Percentiles rank a stretch among this genome's conserved stretches.
Conservation (phyloP, 139 green algal species). For the Nannochloris sp. region DNA sequence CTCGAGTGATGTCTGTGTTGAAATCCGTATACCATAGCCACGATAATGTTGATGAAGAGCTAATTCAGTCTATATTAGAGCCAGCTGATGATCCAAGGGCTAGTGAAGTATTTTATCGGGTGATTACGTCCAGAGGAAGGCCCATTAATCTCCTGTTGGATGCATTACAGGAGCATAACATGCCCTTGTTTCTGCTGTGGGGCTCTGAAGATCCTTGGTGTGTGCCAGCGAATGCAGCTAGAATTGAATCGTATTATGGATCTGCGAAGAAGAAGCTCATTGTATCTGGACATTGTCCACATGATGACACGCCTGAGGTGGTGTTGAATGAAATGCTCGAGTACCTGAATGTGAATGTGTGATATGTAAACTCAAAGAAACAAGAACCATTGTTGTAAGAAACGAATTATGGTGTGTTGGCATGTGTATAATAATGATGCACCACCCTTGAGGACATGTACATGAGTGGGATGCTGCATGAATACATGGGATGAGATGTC, state of each 20-base stretch:
- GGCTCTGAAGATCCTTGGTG: conserved; percentile 67
- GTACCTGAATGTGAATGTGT: not conserved
- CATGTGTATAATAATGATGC: no score
- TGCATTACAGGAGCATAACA: conserved; percentile 19
- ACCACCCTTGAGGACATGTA: no score
- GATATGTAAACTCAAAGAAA: no score
- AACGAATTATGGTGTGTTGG: no score
- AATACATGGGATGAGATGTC: no score
- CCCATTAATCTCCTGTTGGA: conserved; percentile 46
- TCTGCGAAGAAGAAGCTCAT: conserved; percentile 40
- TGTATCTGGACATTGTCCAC: conserved; percentile 51
- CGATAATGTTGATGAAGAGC: conserved; percentile 43
- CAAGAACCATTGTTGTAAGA: no score
- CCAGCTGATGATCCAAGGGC: conserved; percentile 56
- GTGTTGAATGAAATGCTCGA: conserved; percentile 23
- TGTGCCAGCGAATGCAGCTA: conserved; percentile 39
- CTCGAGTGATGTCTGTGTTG: conserved; percentile 58
- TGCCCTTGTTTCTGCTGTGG: conserved; percentile 67
- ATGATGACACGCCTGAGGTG: conserved; percentile 50
- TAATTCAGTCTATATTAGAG: conserved; percentile 45
- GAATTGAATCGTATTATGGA: conserved; percentile 46
- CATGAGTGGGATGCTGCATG: no score
- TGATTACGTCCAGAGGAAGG: conserved; percentile 43
- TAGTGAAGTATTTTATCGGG: conserved; percentile 65
- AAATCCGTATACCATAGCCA: conserved; percentile 47